Conservation (phyloP, 2,329 filamentous ascomycete species). For the Hypoxylon sp. region DNA sequence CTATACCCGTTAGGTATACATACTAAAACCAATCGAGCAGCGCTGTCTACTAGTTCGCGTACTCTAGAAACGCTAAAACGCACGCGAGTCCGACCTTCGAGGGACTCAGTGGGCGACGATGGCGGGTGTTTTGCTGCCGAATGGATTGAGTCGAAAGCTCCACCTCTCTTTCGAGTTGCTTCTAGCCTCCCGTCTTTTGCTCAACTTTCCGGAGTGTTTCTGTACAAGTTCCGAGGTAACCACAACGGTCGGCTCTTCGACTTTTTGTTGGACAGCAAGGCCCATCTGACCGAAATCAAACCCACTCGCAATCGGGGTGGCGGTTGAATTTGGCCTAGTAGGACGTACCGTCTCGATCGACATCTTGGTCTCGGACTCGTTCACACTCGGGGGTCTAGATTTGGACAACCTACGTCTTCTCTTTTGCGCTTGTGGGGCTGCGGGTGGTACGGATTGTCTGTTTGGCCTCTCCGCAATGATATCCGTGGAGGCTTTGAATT, state of each 20-base stretch:
- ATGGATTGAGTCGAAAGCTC: constrained; percentile 14
- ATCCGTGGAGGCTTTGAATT: constrained; percentile 4
- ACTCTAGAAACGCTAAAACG: background rate
- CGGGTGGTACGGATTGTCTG: constrained; percentile 1
- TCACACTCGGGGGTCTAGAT: constrained; percentile 27
- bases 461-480: background rate
- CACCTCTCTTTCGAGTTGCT: constrained; percentile 17
- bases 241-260: constrained; percentile 1
- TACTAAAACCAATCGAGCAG: background rate
- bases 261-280: constrained; percentile 10
- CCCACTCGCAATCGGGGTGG: constrained; percentile 22
- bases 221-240: constrained; percentile 6
- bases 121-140: constrained; percentile 13
- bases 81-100: background rate
- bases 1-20: background rate
- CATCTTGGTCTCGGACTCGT: constrained; percentile 11
- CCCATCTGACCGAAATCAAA: constrained; percentile 31
- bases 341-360: constrained; percentile 33
- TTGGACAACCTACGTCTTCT: constrained; percentile 48
- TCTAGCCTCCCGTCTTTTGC: constrained; percentile 22
- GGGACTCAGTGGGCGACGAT: constrained; percentile 13
- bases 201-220: constrained; percentile 21
- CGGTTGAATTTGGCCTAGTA: constrained; percentile 17
- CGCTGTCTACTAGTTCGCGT: background rate
- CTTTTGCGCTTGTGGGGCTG: constrained; percentile 17